Evolutionary conservation across 495 filamentous ascomycete species (phyloP).

Genomic region (Staphylotrichum tortipilum): DNA sequence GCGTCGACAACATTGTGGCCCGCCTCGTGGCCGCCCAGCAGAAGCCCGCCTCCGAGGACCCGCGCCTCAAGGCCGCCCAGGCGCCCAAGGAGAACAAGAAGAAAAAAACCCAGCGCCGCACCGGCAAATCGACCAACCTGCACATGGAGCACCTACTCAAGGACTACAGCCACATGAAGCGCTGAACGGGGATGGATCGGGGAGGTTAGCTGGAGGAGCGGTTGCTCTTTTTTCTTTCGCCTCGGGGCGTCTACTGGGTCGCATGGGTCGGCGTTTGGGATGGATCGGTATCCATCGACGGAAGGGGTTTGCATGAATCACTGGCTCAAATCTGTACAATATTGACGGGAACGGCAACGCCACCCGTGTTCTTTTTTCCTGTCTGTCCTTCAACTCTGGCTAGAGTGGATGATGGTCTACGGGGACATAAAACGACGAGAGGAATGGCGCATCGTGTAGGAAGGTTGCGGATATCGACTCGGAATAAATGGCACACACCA

Average conservation of each 20-base stretch:
- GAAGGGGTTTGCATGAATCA: background rate
- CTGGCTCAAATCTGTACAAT: too few species aligned
- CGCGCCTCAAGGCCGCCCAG: constrained; percentile 50
- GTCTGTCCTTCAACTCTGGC: background rate
- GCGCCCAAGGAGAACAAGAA: constrained; percentile 60
- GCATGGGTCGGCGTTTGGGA: background rate
- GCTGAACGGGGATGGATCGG: constrained; percentile 11
- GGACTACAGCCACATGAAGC: constrained; percentile 61
- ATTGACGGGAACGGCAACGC: too few species aligned
- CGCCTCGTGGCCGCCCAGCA: constrained; percentile 64
- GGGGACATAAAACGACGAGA: background rate
- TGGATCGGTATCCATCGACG: too few species aligned
- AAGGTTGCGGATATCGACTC: too few species aligned
- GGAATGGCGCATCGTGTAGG: too few species aligned
- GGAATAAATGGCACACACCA: too few species aligned
- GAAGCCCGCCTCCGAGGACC: constrained; percentile 68
- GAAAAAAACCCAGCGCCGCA: constrained; percentile 56
- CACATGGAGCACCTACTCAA: constrained; percentile 86
- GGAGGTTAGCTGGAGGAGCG: background rate
- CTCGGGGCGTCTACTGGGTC: background rate
- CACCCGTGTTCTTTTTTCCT: background rate
- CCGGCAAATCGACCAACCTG: constrained; percentile 81
- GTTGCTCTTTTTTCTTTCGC: background rate
- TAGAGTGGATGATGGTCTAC: background rate
- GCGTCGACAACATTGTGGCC: constrained; percentile 62